phyloP scores from a whole-genome alignment of 495 filamentous ascomycete genomes.

The Achaetomiella virescens region DNA sequence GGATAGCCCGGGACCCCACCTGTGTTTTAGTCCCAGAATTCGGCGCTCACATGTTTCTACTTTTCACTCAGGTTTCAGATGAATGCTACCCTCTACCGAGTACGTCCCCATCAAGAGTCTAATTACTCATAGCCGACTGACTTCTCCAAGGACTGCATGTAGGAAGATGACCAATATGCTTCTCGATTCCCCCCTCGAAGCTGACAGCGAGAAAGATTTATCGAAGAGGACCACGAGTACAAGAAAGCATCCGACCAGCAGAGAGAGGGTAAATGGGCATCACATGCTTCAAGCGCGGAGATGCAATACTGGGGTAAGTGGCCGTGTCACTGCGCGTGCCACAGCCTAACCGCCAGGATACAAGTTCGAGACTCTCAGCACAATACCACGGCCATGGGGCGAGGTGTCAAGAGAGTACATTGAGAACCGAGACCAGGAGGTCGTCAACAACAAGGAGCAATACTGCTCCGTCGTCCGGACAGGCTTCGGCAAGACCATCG shows the following conservation, averaged over 20 bases:
- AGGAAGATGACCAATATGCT: constrained; percentile 26
- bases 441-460: constrained; percentile 82
- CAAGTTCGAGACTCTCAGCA: constrained; percentile 86
- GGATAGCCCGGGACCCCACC: constrained; percentile 12
- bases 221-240: constrained; percentile 79
- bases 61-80: constrained; percentile 69
- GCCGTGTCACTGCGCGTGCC: too few relatives aligned
- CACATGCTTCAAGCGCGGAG: constrained; percentile 29
- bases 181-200: neutral
- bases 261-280: too few relatives aligned
- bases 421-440: constrained; percentile 59
- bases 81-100: constrained; percentile 88
- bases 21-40: constrained; percentile 9
- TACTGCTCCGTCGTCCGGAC: constrained; percentile 92
- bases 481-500: constrained; percentile 61
- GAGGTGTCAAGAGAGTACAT: constrained; percentile 65
- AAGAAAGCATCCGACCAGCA: constrained; percentile 63
- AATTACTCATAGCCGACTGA: constrained; percentile 12
- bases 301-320: constrained; percentile 56
- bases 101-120: constrained; percentile 42
- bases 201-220: constrained; percentile 56
- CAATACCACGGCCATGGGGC: constrained; percentile 67
- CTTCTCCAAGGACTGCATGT: constrained; percentile 66
- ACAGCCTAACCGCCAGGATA: constrained; percentile 52
- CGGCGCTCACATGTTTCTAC: neutral